A percentile compares a stretch with the other conserved stretches of the same genome.
Evolutionary conservation across 2,329 filamentous ascomycete species (phyloP).

Genomic region (Metarhizium guizhouense): DNA sequence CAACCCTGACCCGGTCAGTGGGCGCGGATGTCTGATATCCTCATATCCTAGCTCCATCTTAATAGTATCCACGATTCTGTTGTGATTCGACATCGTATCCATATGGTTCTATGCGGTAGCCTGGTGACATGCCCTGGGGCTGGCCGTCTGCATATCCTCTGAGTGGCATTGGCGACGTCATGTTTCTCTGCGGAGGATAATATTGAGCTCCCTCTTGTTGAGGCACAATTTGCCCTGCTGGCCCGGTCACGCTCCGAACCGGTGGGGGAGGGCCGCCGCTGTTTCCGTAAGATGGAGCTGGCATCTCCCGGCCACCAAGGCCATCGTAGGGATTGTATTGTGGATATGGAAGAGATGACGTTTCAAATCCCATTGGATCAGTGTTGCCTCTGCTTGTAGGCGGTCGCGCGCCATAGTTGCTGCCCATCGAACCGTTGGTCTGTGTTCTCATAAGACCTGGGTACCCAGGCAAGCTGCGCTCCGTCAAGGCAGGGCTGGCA

Average conservation of each 20-base stretch:
- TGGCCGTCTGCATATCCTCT: constrained; percentile 15
- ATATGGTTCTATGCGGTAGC: constrained; percentile 19
- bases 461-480: constrained; percentile 20
- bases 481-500: constrained; percentile 21
- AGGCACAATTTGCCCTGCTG: constrained; percentile 11
- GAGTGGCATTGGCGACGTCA: constrained; percentile 33
- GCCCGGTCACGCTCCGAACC: constrained; percentile 30
- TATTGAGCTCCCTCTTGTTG: constrained; percentile 21
- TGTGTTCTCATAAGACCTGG: constrained; percentile 24
- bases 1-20: background rate
- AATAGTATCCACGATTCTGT: constrained; percentile 13
- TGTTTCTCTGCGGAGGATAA: constrained; percentile 32
- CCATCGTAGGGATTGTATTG: constrained; percentile 18
- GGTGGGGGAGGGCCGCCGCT: constrained; percentile 11
- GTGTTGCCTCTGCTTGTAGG: constrained; percentile 6
- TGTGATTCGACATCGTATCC: constrained; percentile 26
- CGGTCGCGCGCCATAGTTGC: constrained; percentile 14
- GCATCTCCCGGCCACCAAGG: constrained; percentile 18
- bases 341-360: constrained; percentile 1
- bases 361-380: background rate
- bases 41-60: background rate
- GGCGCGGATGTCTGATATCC: no score
- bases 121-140: constrained; percentile 14
- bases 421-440: constrained; percentile 21
- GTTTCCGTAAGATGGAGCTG: constrained; percentile 20